A percentile compares a stretch with the other conserved stretches of the same genome.
phyloP scores from a whole-genome alignment of 768 basidiomycete species.

The Russula ochroleuca region DNA sequence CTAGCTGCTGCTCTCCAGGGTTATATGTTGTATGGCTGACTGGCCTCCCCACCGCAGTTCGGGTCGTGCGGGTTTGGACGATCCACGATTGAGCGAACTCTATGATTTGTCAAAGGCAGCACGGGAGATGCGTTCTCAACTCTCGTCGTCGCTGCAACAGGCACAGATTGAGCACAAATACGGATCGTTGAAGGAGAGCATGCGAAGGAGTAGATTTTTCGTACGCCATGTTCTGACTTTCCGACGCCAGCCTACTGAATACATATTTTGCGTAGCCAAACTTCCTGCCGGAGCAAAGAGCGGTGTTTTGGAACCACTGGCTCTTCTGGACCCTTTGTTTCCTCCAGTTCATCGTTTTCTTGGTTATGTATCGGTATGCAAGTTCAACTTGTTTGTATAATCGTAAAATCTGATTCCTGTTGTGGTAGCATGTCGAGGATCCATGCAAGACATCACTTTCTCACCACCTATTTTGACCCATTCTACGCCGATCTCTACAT shows the following conservation, averaged over 20 bases:
- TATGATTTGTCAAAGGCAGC: conserved; percentile 51
- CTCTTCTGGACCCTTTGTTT: conserved; percentile 37
- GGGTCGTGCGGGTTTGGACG: conserved; percentile 38
- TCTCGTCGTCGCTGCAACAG: conserved; percentile 42
- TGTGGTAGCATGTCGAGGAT: conserved; percentile 42
- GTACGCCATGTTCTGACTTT: conserved; percentile 34
- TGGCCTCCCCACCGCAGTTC: conserved; percentile 35
- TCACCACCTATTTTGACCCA: conserved; percentile 75
- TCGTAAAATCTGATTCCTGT: background rate
- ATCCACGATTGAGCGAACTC: conserved; percentile 46
- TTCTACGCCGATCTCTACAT: conserved; percentile 69
- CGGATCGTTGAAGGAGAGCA: conserved; percentile 36
- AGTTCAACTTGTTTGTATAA: background rate
- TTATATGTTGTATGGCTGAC: conserved; percentile 19
- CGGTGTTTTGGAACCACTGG: conserved; percentile 32
- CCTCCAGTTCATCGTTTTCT: conserved; percentile 46
- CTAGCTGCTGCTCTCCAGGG: background rate
- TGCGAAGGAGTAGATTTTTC: conserved; percentile 38
- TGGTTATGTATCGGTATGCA: conserved; percentile 57
- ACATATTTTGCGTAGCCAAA: conserved; percentile 22
- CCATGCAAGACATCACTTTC: conserved; percentile 53
- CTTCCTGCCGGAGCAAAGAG: conserved; percentile 20
- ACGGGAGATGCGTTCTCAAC: conserved; percentile 45
- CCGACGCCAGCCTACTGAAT: background rate
- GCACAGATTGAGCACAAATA: conserved; percentile 37